Evolutionary conservation across 306 rosid genomes (phyloP), one percentile per base, ranked within the genome.

Genomic region (Acacia melanoxylon): DNA sequence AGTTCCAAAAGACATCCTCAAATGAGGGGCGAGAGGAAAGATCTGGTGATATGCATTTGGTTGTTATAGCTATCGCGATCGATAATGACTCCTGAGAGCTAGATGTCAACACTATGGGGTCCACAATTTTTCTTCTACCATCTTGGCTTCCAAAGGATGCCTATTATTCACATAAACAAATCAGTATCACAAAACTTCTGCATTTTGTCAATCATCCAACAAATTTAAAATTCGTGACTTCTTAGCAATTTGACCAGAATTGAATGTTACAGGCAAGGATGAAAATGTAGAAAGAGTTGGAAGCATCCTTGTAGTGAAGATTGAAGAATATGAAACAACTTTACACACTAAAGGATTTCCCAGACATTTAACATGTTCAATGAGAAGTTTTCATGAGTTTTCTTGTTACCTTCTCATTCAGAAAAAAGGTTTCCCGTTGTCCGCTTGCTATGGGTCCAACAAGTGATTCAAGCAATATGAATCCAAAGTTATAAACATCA

Each of bases 1-100:
- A 83, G 86, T 92, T 90, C 97, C 98, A 94, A 24, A 94, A 89
- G 70, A 92, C 97, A 82, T 94, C 98, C 82, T 92, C 98, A 41
- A 94, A 94, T 8, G 95, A 94, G 76, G 98, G 98, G 4, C 91
- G 95, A 41, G 85, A 67, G 4, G 89, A 85, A 25, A 68, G 48
- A n/a, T 94, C 92, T 12, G 85, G 83, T 74, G 92, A 80, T 78
- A 91, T 89, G 89, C 98, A 92, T 88, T 90, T 94, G 46, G 83
- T 87, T 12, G 97, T 94, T 83, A 94, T 88, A 3, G 95, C 87
- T 52, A 90, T 85, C 63, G 87, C 95, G 41, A 92, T 90, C 27
- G 98, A 89, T 72, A 94, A 58, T 1, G 97, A 94, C 68, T 92
- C 98, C 78, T 92, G 95, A 78, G 91, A 89, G 87, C 90, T 84